Conservation (phyloP, 1,139 yeast genomes). For the Debaryomyces singareniensis region DNA sequence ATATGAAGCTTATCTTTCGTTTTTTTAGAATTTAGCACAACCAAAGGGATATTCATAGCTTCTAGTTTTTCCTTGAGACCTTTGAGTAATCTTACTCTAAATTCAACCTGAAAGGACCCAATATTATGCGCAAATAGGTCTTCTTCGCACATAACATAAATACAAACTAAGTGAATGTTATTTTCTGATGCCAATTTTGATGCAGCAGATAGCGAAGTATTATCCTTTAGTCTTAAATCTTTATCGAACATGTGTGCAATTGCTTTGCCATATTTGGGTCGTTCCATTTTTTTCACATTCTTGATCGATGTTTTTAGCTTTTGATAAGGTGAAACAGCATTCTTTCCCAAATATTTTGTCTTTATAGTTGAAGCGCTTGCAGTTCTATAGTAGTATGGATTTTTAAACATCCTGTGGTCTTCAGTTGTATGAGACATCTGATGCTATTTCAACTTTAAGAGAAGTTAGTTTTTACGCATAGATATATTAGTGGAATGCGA, state of each 20-base stretch:
- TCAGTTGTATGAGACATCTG: no score
- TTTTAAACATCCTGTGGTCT: no score
- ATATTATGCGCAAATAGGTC: constrained; percentile 36
- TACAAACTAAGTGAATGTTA: constrained; percentile 23
- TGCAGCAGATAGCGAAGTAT: constrained; percentile 31
- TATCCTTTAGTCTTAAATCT: constrained; percentile 38
- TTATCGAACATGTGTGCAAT: constrained; percentile 37
- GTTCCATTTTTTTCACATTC: no score
- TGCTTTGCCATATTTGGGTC: no score
- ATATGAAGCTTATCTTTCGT: constrained; percentile 13
- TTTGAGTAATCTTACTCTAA: constrained; percentile 26
- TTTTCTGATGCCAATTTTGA: constrained; percentile 17
- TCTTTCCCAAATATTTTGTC: no score
- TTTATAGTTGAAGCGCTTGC: no score
- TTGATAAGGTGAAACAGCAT: no score
- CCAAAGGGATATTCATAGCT: constrained; percentile 33
- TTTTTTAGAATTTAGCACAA: constrained; percentile 24
- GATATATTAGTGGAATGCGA: no score
- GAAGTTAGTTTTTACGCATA: no score
- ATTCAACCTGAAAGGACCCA: constrained; percentile 36
- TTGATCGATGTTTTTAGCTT: no score
- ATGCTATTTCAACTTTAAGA: no score
- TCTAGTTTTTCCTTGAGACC: constrained; percentile 21
- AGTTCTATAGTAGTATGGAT: no score
- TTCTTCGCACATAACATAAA: constrained; percentile 34